Evolutionary conservation across 495 filamentous ascomycete species (phyloP), one percentile per base, ranked within the genome.

Genomic region (Xylaria grammica): DNA sequence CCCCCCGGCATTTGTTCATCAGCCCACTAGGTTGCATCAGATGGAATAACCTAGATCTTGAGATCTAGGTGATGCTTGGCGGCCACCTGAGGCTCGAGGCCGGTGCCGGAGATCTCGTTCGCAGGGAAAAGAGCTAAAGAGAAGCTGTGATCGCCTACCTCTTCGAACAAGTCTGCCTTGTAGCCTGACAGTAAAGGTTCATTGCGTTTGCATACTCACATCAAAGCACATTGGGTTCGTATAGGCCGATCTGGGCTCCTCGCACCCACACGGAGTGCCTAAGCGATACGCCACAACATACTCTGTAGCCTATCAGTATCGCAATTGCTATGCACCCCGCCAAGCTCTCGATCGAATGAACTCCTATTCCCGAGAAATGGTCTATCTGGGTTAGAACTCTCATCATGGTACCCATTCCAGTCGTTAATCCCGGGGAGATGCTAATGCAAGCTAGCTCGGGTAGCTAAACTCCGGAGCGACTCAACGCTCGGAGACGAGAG

Each of bases 401-500:
- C n/a, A 30, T 24, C 34, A 5, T 36, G 34, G 34, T 36, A 11
- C 11, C 34, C 5, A 29, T 54, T 22, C 13, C 15, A 36, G 32
- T 13, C 30, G 30, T 36, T 29, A 38, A 36, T 4, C 22, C 17
- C 51, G 30, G 51, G 11, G 17, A 4, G 30, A 19, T 32, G n/a
- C 46, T 6, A 27, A 8, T 52, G 9, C 9, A 36, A 32, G 27
- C 11, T 17, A 36, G 13, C n/a, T 27, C 29, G 11, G 13, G n/a
- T n/a, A n/a, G 48, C 24, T 17, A 49, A 54, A 36, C 51, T 42
- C 32, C 53, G 32, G 26, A 38, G 30, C 53, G 22, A 56, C 15
- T 42, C 20, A 19, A 53, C 11, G 20, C 34, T 19, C 32, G 34
- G 53, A 40, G 36, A 26, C 53, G n/a, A 42, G 36, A 56, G 36